phyloP scores from a whole-genome alignment of 345 rosid genomes.

The Hypericum perforatum region DNA sequence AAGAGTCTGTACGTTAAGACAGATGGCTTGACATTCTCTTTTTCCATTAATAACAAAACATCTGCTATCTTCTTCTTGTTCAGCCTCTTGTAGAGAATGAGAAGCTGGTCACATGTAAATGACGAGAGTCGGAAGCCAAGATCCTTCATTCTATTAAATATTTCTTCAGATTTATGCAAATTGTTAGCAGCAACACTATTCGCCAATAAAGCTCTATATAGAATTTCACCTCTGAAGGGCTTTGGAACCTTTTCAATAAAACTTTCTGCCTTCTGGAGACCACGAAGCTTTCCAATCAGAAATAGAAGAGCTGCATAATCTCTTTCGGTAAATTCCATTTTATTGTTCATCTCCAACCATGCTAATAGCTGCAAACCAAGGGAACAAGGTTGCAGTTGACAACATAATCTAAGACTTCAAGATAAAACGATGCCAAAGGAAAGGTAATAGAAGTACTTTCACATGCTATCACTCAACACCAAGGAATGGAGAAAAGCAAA shows the following conservation, averaged over 20 bases:
- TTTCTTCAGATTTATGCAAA: conserved; percentile 8
- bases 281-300: conserved; percentile 5
- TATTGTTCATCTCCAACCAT: conserved; percentile 10
- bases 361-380: conserved; percentile 12
- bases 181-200: neutral
- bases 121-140: conserved; percentile 6
- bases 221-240: conserved; percentile 8
- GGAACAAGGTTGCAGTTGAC: neutral
- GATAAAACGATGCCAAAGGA: neutral
- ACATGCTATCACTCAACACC: too few relatives aligned
- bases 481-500: too few relatives aligned
- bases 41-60: conserved; percentile 9
- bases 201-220: conserved; percentile 4
- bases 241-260: conserved; percentile 9
- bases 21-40: conserved; percentile 10
- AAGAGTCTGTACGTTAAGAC: conserved; percentile 14
- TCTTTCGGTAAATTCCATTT: neutral
- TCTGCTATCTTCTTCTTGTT: conserved; percentile 7
- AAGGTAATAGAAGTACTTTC: too few relatives aligned
- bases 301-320: conserved; percentile 9
- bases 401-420: neutral
- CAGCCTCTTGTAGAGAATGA: conserved; percentile 14
- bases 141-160: conserved; percentile 14
- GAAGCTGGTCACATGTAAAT: conserved; percentile 10
- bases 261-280: conserved; percentile 10